Evolutionary conservation across 169 alveolate species (phyloP).

Genomic region (Eimeria necatrix): DNA sequence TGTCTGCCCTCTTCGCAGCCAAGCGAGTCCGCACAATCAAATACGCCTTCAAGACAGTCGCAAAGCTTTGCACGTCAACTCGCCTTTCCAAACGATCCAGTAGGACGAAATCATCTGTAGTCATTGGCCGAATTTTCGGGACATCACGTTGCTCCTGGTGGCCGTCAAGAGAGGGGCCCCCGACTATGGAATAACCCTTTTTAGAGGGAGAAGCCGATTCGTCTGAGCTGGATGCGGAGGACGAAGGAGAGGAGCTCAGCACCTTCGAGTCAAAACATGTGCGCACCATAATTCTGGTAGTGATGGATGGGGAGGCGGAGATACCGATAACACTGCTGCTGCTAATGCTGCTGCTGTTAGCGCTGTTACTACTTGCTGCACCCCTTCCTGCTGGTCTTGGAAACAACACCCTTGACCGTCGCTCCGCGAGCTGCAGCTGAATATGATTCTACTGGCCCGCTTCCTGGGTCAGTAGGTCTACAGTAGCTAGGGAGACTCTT

Average conservation of each 20-base stretch:
- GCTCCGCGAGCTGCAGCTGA: no score
- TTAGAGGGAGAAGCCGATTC: not conserved
- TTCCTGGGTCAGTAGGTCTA: no score
- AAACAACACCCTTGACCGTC: no score
- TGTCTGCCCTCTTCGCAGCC: conserved; percentile 75
- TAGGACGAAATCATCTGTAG: conserved; percentile 19
- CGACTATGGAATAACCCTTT: not conserved
- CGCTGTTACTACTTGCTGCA: no score
- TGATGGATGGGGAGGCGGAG: no score
- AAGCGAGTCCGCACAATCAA: conserved; percentile 55
- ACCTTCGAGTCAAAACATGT: conserved; percentile 35
- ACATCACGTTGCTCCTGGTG: not conserved
- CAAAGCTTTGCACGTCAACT: conserved; percentile 67
- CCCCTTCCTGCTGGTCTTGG: no score
- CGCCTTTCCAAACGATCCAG: conserved; percentile 71
- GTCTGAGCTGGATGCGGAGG: not conserved
- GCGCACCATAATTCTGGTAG: conserved; percentile 5
- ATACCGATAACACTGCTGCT: no score
- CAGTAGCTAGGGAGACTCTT: no score
- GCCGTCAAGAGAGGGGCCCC: not conserved
- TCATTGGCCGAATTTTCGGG: conserved; percentile 72
- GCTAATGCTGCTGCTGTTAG: no score
- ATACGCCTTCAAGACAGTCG: conserved; percentile 76
- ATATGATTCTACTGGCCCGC: no score
- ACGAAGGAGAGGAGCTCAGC: not conserved